Evolutionary conservation across 1,139 yeast genomes (phyloP).

Genomic region (Yamadazyma atlantica): DNA sequence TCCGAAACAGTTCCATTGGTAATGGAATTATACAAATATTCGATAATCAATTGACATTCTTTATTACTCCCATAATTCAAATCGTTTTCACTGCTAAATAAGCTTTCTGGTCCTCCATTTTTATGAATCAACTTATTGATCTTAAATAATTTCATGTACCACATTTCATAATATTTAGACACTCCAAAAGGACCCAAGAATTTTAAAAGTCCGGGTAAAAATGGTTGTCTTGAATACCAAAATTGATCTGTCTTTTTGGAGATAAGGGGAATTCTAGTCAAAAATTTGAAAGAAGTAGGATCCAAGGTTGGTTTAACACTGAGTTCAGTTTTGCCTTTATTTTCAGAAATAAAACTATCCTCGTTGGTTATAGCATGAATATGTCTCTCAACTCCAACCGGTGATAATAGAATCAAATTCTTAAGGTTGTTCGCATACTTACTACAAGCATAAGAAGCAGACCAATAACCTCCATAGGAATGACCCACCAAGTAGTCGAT

Average conservation of each 20-base stretch:
- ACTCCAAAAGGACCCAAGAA: slow-evolving; percentile 55
- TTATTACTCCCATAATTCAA: slow-evolving; percentile 39
- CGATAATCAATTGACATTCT: slow-evolving; percentile 49
- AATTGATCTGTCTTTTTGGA: slow-evolving; percentile 25
- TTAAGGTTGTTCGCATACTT: slow-evolving; percentile 57
- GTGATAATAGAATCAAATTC: slow-evolving; percentile 73
- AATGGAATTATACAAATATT: slow-evolving; percentile 61
- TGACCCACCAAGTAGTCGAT: slow-evolving; percentile 47
- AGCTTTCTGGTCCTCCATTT: slow-evolving; percentile 30
- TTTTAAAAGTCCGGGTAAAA: slow-evolving; percentile 44
- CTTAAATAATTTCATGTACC: slow-evolving; percentile 46
- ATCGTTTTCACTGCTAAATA: slow-evolving; percentile 28
- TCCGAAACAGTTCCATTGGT: slow-evolving; percentile 65
- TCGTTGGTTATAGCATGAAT: slow-evolving; percentile 59
- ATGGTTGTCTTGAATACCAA: slow-evolving; percentile 45
- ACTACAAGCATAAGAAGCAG: slow-evolving; percentile 36
- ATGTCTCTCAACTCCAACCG: slow-evolving; percentile 84
- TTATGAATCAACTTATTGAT: slow-evolving; percentile 41
- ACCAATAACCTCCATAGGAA: slow-evolving; percentile 50
- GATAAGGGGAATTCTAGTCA: slow-evolving; percentile 48
- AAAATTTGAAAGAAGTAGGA: slow-evolving; percentile 35
- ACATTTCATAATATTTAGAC: slow-evolving; percentile 39
- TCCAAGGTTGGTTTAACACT: slow-evolving; percentile 34
- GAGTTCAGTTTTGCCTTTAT: neutral
- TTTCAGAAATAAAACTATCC: slow-evolving; percentile 13